These are phyloP conservation scores for Aspergillus incahuasiensis DNA, from an alignment of 495 filamentous ascomycete species.

Conservation along the genomic window DNA sequence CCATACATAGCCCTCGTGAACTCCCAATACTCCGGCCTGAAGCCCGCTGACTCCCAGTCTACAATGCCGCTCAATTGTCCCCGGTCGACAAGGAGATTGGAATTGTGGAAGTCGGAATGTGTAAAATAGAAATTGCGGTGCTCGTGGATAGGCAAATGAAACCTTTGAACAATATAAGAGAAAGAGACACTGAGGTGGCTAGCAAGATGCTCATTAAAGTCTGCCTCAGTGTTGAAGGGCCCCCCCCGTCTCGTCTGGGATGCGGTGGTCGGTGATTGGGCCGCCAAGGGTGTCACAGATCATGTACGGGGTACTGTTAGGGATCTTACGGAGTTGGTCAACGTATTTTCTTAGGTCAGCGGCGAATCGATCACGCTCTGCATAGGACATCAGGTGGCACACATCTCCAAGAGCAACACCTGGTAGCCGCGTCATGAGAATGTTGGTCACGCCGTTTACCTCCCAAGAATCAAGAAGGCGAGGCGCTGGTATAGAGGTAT, in stretches of 20 bases:
- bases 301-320: constrained; percentile 17
- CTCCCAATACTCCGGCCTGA: constrained; percentile 32
- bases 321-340: constrained; percentile 18
- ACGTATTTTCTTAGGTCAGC: constrained; percentile 13
- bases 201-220: constrained; percentile 1
- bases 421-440: constrained; percentile 18
- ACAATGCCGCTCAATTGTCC: constrained; percentile 25
- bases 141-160: background rate
- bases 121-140: constrained; percentile 16
- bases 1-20: constrained; percentile 26
- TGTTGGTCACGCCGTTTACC: constrained; percentile 1
- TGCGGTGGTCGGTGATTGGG: constrained; percentile 17
- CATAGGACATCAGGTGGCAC: constrained; percentile 17
- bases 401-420: constrained; percentile 9
- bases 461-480: constrained; percentile 10
- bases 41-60: constrained; percentile 34
- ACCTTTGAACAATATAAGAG: background rate
- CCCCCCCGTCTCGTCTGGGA: constrained; percentile 13
- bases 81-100: constrained; percentile 24
- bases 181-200: background rate
- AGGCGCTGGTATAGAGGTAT: constrained; percentile 23
- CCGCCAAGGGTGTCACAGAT: constrained; percentile 19
- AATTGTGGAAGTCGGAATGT: constrained; percentile 23
- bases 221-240: constrained; percentile 18
- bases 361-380: constrained; percentile 16